These are phyloP conservation scores for Syzygium aromaticum DNA, from an alignment of 345 rosid species.

Conservation along the genomic window DNA sequence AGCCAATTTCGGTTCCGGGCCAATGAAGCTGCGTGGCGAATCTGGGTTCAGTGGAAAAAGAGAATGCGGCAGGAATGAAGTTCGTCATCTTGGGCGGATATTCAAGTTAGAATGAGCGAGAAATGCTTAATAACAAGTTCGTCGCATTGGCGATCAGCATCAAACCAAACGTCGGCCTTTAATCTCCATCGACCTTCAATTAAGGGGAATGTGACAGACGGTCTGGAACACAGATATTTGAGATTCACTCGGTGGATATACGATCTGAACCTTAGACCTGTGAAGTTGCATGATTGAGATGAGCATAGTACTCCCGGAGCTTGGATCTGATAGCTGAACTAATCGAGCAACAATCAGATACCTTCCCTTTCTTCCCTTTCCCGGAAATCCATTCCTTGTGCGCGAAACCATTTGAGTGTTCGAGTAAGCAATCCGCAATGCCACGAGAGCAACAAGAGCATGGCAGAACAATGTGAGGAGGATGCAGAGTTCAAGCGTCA, in stretches of 20 bases:
- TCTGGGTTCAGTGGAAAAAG: background rate
- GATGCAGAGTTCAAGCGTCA: background rate
- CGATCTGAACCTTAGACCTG: background rate
- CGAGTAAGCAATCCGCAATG: background rate
- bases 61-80: background rate
- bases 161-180: no score
- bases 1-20: background rate
- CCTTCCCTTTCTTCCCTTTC: background rate
- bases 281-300: background rate
- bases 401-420: background rate
- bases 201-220: no score
- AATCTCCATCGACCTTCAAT: no score
- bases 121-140: background rate
- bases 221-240: no score
- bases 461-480: background rate
- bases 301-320: background rate
- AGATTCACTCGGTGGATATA: background rate
- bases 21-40: background rate
- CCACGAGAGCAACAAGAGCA: background rate
- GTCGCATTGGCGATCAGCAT: background rate
- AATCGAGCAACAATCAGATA: background rate
- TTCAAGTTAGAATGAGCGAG: background rate
- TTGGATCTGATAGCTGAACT: background rate
- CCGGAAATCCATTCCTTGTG: background rate
- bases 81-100: background rate